These are phyloP conservation scores for Aspergillus hancockii DNA, from an alignment of 495 filamentous ascomycete genomes.

Conservation along the genomic window DNA sequence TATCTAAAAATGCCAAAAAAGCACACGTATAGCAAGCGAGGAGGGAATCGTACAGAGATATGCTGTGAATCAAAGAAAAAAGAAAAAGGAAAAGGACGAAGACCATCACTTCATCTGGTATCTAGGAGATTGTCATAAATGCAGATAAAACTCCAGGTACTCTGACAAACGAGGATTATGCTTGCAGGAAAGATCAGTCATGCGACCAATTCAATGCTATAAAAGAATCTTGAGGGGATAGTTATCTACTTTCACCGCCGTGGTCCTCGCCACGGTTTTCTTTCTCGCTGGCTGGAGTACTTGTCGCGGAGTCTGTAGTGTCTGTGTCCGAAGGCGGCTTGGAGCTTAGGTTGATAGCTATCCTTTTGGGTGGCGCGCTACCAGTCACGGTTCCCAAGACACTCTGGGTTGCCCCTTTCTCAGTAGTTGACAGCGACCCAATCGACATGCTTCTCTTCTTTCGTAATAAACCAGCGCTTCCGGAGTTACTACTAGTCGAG, in stretches of 20 bases:
- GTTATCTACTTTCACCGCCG: slow-evolving; percentile 30
- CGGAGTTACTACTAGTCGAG: slow-evolving; percentile 41
- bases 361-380: slow-evolving; percentile 46
- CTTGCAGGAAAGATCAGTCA: slow-evolving; percentile 11
- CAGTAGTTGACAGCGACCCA: slow-evolving; percentile 25
- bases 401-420: slow-evolving; percentile 32
- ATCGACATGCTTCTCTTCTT: slow-evolving; percentile 46
- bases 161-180: slow-evolving; percentile 16
- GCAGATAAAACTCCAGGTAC: slow-evolving; percentile 20
- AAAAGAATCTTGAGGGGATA: slow-evolving; percentile 20
- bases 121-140: slow-evolving; percentile 38
- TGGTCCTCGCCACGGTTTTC: slow-evolving; percentile 38
- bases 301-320: slow-evolving; percentile 14
- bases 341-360: slow-evolving; percentile 49
- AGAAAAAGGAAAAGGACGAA: slow-evolving; percentile 23
- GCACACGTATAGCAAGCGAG: slow-evolving; percentile 18
- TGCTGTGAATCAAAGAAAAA: slow-evolving; percentile 18
- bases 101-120: slow-evolving; percentile 39
- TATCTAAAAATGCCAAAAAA: slow-evolving; percentile 14
- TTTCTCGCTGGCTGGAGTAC: slow-evolving; percentile 35
- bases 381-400: slow-evolving; percentile 24
- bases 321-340: slow-evolving; percentile 17
- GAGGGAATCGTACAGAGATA: slow-evolving; percentile 34
- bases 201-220: slow-evolving; percentile 8
- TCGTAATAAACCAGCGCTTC: slow-evolving; percentile 35